A percentile compares a stretch with the other conserved stretches of the same genome.
Evolutionary conservation across 2,329 filamentous ascomycete species (phyloP).

Genomic region (Raffaelea arxii): DNA sequence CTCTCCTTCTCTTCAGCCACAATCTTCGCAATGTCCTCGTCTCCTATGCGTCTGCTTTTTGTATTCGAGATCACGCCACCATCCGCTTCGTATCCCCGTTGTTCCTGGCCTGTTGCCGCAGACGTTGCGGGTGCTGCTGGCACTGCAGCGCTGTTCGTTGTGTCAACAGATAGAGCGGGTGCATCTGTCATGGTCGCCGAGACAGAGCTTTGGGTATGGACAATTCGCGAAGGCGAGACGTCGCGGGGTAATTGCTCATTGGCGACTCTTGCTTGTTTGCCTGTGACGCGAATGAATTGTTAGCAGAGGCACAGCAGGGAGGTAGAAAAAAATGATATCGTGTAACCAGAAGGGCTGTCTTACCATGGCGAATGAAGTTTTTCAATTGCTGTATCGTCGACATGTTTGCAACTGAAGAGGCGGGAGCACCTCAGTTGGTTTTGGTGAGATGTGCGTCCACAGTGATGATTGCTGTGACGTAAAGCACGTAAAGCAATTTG

Average conservation of each 20-base stretch:
- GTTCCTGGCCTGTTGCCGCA: neutral
- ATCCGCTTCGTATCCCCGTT: conserved; percentile 11
- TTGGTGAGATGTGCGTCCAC: too few relatives aligned
- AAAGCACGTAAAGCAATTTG: too few relatives aligned
- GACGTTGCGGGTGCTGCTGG: conserved; percentile 1
- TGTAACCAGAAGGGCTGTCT: conserved; percentile 12
- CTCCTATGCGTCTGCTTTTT: conserved; percentile 40
- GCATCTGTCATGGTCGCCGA: neutral
- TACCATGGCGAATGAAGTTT: conserved; percentile 93
- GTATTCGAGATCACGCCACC: conserved; percentile 19
- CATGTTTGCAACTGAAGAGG: conserved; percentile 33
- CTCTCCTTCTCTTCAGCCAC: conserved; percentile 86
- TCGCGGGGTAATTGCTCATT: conserved; percentile 42
- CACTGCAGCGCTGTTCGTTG: neutral
- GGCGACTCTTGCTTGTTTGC: conserved; percentile 78
- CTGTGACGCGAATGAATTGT: conserved; percentile 27
- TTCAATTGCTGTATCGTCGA: conserved; percentile 88
- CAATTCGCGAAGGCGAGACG: conserved; percentile 27
- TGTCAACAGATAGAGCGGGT: neutral
- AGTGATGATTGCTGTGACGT: too few relatives aligned
- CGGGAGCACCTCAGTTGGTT: too few relatives aligned
- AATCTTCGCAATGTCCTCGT: conserved; percentile 70
- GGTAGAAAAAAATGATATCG: neutral
- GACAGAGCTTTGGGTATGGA: neutral
- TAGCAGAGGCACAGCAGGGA: neutral